Percentiles rank a stretch among this genome's conserved stretches.
Conservation (phyloP, 352 stramenopile species). For the Phytophthora uliginosa region DNA sequence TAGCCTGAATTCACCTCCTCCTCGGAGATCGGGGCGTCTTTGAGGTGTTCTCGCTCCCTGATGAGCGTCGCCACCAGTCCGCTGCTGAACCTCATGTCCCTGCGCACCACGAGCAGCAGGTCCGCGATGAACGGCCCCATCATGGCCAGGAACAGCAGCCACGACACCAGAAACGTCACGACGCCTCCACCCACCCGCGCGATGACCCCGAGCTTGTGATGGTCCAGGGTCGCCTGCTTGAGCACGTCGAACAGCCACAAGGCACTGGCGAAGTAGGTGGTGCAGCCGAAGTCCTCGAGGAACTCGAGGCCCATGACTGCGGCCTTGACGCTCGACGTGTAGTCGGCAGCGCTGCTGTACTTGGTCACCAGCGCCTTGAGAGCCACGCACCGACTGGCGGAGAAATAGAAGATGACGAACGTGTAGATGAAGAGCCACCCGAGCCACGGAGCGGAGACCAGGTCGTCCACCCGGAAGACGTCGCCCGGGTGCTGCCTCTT, state of each 20-base stretch:
- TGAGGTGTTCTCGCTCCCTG: slow-evolving; percentile 43
- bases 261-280: slow-evolving; percentile 30
- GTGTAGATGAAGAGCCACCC: slow-evolving; percentile 33
- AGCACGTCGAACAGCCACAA: slow-evolving; percentile 34
- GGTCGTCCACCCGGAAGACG: slow-evolving; percentile 11
- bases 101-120: slow-evolving; percentile 29
- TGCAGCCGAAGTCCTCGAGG: slow-evolving; percentile 40
- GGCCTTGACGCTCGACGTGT: slow-evolving; percentile 15
- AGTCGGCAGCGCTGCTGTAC: slow-evolving; percentile 24
- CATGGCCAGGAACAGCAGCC: slow-evolving; percentile 26
- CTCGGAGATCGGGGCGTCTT: slow-evolving; percentile 29
- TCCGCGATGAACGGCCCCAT: slow-evolving; percentile 34
- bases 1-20: slow-evolving; percentile 27
- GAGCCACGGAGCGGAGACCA: slow-evolving; percentile 11
- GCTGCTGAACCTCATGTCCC: slow-evolving; percentile 40
- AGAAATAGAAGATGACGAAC: slow-evolving; percentile 31
- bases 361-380: slow-evolving; percentile 28
- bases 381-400: slow-evolving; percentile 22
- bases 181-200: slow-evolving; percentile 1
- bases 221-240: slow-evolving; percentile 7
- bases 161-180: slow-evolving; percentile 20
- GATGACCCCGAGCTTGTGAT: neutral
- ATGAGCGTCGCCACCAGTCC: slow-evolving; percentile 35
- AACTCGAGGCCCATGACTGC: slow-evolving; percentile 27
- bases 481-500: neutral